Evolutionary conservation across 1,139 yeast species (phyloP), one percentile per base, ranked within the genome.

Genomic region (Blastobotrys ciferrii): DNA sequence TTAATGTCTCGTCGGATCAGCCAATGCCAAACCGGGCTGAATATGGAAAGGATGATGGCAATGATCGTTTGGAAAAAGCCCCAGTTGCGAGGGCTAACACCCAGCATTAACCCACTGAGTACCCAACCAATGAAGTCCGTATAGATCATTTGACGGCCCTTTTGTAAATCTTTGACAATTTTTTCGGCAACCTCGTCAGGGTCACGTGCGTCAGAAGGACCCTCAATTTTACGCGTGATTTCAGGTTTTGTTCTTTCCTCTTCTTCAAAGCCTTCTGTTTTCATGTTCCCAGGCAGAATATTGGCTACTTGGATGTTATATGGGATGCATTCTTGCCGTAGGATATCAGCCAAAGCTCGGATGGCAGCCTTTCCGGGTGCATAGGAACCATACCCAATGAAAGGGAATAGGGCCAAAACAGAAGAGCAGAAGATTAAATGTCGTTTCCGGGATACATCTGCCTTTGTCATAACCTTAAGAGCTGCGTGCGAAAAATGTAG

Each of bases 61-160:
- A 72, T 47, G 1, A 73, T 17, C 0, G 67, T 51, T 54, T 68
- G 66, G 41, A 67, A 59, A 49, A 81, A 55, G 56, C 83, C 78
- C 69, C 80, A 77, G 47, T 74, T 74, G 33, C 95, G 70, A n/a
- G 89, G 92, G 48, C 76, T 70, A 43, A 76, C 74, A 1, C 97
- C 96, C 59, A 89, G 71, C 58, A 78, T 78, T 33, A 84, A 73
- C 42, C 84, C 73, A 53, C 84, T 82, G 44, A 91, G 69, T 1
- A 86, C 67, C 95, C 95, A 91, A 2, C 97, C 96, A 42, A 89
- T 77, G 28, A 78, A 69, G 65, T 94, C 98, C 0, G 98, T 91
- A 47, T 83, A 84, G 9, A 91, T 74, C 50, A 84, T 81, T 53
- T 85, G 84, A 49, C 81, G 78, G 1, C 98, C 98, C 36, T 69